These are phyloP conservation scores for Alternaria tenuissima DNA, from an alignment of 2,329 filamentous ascomycete genomes.

Conservation along the genomic window DNA sequence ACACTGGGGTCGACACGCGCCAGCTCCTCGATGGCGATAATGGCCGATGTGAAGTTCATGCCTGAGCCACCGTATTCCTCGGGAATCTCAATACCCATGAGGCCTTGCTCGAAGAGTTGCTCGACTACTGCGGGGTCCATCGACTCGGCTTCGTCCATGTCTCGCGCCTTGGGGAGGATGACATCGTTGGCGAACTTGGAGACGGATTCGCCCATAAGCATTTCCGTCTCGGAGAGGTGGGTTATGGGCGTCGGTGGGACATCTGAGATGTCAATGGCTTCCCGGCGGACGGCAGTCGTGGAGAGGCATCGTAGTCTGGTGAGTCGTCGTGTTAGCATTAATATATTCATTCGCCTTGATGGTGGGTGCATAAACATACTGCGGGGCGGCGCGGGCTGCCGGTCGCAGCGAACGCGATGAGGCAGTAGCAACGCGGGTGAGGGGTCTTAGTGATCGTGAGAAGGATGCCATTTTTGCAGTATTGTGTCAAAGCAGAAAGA, in stretches of 20 bases:
- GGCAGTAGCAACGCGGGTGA: slow-evolving; percentile 39
- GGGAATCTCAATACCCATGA: slow-evolving; percentile 97
- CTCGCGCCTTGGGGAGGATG: slow-evolving; percentile 87
- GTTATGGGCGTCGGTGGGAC: slow-evolving; percentile 91
- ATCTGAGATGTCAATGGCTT: slow-evolving; percentile 66
- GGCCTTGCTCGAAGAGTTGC: slow-evolving; percentile 93
- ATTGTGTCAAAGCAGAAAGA: neutral
- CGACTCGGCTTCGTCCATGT: slow-evolving; percentile 95
- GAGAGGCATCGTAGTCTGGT: slow-evolving; percentile 54
- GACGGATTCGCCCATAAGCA: slow-evolving; percentile 88
- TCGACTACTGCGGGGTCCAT: slow-evolving; percentile 92
- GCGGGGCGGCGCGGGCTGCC: slow-evolving; percentile 40
- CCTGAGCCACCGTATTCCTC: slow-evolving; percentile 96
- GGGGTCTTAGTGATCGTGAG: slow-evolving; percentile 40
- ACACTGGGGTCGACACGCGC: slow-evolving; percentile 94
- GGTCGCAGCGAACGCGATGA: slow-evolving; percentile 41
- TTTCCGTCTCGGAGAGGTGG: slow-evolving; percentile 88
- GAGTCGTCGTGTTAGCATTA: neutral
- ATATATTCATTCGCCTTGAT: slow-evolving; percentile 7
- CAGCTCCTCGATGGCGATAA: slow-evolving; percentile 96
- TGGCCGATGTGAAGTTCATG: slow-evolving; percentile 98
- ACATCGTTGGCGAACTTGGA: slow-evolving; percentile 89
- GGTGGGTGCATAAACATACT: slow-evolving; percentile 28
- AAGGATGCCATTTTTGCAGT: slow-evolving; percentile 41
- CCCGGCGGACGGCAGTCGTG: slow-evolving; percentile 48